These are phyloP conservation scores for Citrullus mucosospermus DNA, from an alignment of 306 rosid genomes.

Conservation along the genomic window DNA sequence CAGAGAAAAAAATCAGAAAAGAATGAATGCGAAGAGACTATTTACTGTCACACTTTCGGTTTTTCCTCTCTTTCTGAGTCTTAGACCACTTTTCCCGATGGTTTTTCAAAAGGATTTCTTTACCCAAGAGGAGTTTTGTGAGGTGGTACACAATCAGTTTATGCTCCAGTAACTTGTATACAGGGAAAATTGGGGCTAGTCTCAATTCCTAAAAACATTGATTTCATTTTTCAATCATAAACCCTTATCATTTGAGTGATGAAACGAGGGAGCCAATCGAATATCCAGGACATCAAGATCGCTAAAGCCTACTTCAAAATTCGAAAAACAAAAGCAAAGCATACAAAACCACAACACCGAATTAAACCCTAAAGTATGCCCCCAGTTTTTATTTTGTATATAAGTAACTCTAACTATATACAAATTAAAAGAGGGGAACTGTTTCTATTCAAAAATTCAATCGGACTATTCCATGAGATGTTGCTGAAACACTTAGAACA, in stretches of 20 bases:
- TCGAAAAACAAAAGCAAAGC: not conserved
- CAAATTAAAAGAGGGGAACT: not conserved
- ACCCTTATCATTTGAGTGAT: not conserved
- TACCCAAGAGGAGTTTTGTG: not conserved
- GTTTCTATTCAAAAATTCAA: not conserved
- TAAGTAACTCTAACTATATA: not conserved
- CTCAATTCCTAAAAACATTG: not conserved
- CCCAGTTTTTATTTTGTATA: not conserved
- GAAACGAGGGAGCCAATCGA: not conserved
- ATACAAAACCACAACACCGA: not conserved
- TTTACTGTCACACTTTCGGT: not conserved
- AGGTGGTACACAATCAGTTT: not conserved
- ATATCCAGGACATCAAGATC: not conserved
- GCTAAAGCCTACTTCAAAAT: not conserved
- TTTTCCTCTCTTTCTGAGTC: not conserved
- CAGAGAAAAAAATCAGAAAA: not conserved
- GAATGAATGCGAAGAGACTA: not conserved
- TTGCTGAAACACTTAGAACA: not conserved
- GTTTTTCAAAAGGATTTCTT: not conserved
- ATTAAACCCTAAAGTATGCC: not conserved
- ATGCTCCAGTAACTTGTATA: not conserved
- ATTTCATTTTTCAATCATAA: not conserved
- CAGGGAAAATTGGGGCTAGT: not conserved
- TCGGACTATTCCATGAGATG: not conserved
- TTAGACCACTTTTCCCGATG: not conserved